Conservation (phyloP, 345 rosid genomes). For the Anastatica hierochuntica region DNA sequence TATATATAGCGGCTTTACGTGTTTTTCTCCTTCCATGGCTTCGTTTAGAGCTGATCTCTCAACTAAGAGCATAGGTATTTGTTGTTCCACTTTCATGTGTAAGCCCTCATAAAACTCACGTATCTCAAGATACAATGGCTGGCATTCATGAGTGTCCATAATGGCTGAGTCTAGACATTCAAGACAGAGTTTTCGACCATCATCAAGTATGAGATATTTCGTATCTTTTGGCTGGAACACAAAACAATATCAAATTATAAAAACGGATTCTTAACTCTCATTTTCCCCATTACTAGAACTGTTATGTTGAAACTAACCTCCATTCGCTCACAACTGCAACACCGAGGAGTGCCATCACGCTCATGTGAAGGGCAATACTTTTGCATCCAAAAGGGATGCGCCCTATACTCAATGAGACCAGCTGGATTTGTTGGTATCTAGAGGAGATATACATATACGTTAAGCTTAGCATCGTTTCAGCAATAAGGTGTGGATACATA, state of each 20-base stretch:
- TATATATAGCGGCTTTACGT: too few relatives aligned
- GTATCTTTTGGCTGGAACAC: slow-evolving; percentile 56
- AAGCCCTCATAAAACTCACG: slow-evolving; percentile 73
- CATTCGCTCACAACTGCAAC: slow-evolving; percentile 99
- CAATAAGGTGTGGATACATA: too few relatives aligned
- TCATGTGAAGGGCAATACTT: slow-evolving; percentile 97
- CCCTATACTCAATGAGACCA: slow-evolving; percentile 97
- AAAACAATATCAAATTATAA: background rate
- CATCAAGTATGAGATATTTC: slow-evolving; percentile 57
- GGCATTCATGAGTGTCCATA: slow-evolving; percentile 85
- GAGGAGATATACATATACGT: slow-evolving; percentile 10
- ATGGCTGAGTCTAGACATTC: slow-evolving; percentile 96
- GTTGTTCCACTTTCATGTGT: slow-evolving; percentile 82
- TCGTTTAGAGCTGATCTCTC: slow-evolving; percentile 94
- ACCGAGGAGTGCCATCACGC: slow-evolving; percentile 77
- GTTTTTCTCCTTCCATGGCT: slow-evolving; percentile 88
- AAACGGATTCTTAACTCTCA: slow-evolving; percentile 2
- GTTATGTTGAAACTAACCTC: slow-evolving; percentile 39
- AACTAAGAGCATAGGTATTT: slow-evolving; percentile 84
- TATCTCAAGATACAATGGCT: slow-evolving; percentile 71
- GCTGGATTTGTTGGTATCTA: slow-evolving; percentile 86
- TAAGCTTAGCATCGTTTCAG: slow-evolving; percentile 15
- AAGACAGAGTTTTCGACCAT: slow-evolving; percentile 90
- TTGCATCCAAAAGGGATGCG: slow-evolving; percentile 96
- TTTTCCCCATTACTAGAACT: too few relatives aligned